phyloP scores from a whole-genome alignment of 106 monocot genomes.

The Dendrobium huoshanense region DNA sequence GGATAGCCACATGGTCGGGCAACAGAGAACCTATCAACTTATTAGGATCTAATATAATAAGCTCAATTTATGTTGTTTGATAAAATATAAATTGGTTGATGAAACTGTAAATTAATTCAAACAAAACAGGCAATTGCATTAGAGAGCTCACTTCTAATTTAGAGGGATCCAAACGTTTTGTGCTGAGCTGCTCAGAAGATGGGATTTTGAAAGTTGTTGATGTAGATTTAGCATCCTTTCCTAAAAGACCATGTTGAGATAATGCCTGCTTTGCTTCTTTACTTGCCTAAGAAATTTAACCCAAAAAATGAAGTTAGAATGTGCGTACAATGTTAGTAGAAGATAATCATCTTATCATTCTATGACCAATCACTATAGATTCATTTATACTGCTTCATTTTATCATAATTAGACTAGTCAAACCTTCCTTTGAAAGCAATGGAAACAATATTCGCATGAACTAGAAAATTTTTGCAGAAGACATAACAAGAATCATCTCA shows the following conservation, averaged over 20 bases:
- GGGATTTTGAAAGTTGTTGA: constrained; percentile 38
- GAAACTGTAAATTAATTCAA: not conserved
- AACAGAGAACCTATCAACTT: not conserved
- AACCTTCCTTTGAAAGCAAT: not conserved
- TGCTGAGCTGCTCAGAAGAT: constrained; percentile 68
- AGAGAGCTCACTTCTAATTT: constrained; percentile 57
- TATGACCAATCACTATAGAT: not conserved
- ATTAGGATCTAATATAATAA: not conserved
- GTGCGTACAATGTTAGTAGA: not conserved
- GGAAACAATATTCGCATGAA: not conserved
- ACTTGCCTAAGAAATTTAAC: constrained; percentile 47
- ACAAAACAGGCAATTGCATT: not conserved
- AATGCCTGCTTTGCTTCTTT: constrained; percentile 58
- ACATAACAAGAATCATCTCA: not conserved
- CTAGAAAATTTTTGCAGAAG: not conserved
- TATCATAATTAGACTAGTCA: not conserved
- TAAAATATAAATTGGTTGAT: not conserved
- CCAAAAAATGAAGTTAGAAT: not conserved
- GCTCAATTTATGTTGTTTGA: not conserved
- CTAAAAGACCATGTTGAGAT: constrained; percentile 55
- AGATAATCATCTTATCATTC: not conserved
- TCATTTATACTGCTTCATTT: not conserved
- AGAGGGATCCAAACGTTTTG: constrained; percentile 80
- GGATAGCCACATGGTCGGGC: not conserved
- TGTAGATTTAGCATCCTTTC: constrained; percentile 38